Evolutionary conservation across 2,329 filamentous ascomycete species (phyloP), one percentile per base, ranked within the genome.

Genomic region (Aspergillus amoenus): DNA sequence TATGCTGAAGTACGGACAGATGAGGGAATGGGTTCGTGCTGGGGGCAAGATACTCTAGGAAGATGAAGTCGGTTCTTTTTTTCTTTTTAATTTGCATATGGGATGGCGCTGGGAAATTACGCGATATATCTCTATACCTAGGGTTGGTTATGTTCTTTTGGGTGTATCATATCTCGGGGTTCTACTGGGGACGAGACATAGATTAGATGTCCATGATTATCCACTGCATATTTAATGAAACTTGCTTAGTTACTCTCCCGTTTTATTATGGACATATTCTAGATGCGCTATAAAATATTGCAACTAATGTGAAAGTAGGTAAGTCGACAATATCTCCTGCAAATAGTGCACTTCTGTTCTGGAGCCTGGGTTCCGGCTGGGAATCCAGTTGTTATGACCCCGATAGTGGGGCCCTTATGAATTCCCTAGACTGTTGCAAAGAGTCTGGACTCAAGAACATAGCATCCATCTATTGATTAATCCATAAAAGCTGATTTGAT

Each of bases 1-100:
- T 62, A 73, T 81, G 56, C 54, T 71, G 42, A 71, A 75, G 21
- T 68, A 81, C 39, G 76, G 74, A 4, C 61, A 68, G 30, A 61
- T 76, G 52, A 71, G 77, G 22, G 67, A 76, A 41, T 74, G 71
- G 70, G 70, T 77, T 41, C 62, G 66, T 7, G 64, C 66, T 47
- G 71, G 72, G 21, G 72, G 73, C 1, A 73, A 55, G 52, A 53
- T 60, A n/a, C 42, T 59, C n/a, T 62, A 49, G 46, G 15, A n/a
- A n/a, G 22, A 3, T 2, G 34, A n/a, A 37, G 13, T 37, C 30
- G 43, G 15, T 44, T 44, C 15, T 24, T 11, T 30, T 5, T 39
- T 39, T 5, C 17, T 42, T 21, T 24, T 50, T 32, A 22, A 11
- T 27, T 42, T 51, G 39, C 48, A 51, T 42, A n/a, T 47, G 24